phyloP scores from a whole-genome alignment of 306 rosid species.

The Arachis stenosperma region DNA sequence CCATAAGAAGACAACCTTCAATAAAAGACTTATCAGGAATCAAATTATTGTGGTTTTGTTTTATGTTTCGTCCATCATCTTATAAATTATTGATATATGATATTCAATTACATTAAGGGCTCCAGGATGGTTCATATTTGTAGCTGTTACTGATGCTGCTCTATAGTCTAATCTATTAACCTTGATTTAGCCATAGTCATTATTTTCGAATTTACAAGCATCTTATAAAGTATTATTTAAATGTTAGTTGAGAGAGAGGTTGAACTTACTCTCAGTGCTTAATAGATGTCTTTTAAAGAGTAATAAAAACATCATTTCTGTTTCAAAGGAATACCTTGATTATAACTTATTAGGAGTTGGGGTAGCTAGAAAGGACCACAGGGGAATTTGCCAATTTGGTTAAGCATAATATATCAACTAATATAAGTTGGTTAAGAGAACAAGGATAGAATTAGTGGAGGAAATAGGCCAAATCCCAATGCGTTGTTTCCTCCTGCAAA shows the following conservation, averaged over 20 bases:
- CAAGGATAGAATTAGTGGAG: constrained; percentile 31
- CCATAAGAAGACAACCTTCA: constrained; percentile 22
- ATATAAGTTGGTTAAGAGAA: constrained; percentile 15
- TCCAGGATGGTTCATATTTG: constrained; percentile 5
- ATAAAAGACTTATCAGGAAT: constrained; percentile 1
- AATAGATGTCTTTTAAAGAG: too few relatives aligned
- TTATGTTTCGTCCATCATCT: constrained; percentile 26
- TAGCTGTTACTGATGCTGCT: not conserved
- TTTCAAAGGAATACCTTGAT: too few relatives aligned
- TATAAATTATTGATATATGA: constrained; percentile 13
- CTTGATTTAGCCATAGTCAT: constrained; percentile 5
- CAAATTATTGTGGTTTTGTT: constrained; percentile 21
- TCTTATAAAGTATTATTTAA: too few relatives aligned
- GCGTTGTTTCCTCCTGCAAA: constrained; percentile 61
- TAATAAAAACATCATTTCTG: too few relatives aligned
- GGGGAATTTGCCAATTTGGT: constrained; percentile 8
- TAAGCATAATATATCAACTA: not conserved
- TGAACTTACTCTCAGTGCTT: too few relatives aligned
- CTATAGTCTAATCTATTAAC: not conserved
- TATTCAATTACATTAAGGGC: constrained; percentile 11
- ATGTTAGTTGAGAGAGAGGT: too few relatives aligned
- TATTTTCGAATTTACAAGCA: not conserved
- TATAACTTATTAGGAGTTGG: constrained; percentile 8
- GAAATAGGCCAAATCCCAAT: constrained; percentile 45
- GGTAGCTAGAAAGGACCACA: not conserved